phyloP scores from a whole-genome alignment of 2,329 filamentous ascomycete genomes.

The Xylaria sp. region DNA sequence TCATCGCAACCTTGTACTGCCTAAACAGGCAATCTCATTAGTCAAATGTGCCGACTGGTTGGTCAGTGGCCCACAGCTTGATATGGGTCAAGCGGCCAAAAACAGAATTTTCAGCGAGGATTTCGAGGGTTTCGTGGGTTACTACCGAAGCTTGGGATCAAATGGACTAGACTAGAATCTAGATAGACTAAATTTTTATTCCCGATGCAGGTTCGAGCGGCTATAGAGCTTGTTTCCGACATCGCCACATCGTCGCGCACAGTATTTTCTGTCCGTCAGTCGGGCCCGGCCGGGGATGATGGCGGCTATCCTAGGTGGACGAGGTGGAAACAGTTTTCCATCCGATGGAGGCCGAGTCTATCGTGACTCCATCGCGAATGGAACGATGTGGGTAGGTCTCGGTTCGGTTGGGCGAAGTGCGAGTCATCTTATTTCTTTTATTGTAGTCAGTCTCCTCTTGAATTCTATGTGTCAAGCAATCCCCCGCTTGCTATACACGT shows the following conservation, averaged over 20 bases:
- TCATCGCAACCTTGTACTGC: conserved; percentile 4
- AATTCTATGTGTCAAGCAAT: conserved; percentile 25
- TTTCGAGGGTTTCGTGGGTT: too few relatives aligned
- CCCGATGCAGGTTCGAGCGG: not conserved
- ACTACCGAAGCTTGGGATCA: conserved; percentile 6
- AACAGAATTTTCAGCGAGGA: conserved; percentile 30
- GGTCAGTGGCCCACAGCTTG: conserved; percentile 14
- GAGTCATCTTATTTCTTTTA: conserved; percentile 18
- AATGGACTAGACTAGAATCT: conserved; percentile 2
- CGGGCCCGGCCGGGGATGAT: not conserved
- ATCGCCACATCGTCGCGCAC: conserved; percentile 5
- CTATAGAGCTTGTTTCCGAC: conserved; percentile 8
- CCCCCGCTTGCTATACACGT: conserved; percentile 16
- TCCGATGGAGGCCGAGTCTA: conserved; percentile 18
- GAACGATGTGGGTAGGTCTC: not conserved
- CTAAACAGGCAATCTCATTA: conserved; percentile 30
- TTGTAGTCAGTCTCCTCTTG: not conserved
- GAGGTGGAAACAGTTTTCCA: conserved; percentile 5
- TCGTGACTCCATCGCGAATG: conserved; percentile 20
- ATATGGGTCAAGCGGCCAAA: conserved; percentile 8
- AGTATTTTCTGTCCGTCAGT: not conserved
- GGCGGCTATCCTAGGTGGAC: not conserved
- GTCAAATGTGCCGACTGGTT: conserved; percentile 31
- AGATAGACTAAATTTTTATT: not conserved
- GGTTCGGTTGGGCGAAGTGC: not conserved